These are phyloP conservation scores for Clathrospora elynae DNA, from an alignment of 2,329 filamentous ascomycete genomes.

Conservation along the genomic window DNA sequence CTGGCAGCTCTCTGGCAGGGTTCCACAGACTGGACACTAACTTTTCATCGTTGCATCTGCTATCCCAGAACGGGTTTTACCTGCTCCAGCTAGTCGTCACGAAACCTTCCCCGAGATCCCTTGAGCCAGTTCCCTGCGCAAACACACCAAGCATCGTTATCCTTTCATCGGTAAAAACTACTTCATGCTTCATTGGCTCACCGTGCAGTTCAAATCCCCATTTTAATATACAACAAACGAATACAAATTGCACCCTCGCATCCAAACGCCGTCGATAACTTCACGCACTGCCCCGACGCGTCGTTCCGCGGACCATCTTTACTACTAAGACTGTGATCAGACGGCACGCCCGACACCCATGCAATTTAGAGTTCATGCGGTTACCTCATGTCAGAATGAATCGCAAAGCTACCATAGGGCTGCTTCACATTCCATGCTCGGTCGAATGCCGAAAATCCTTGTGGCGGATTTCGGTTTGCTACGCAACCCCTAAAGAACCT, in stretches of 20 bases:
- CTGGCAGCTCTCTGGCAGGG: constrained; percentile 25
- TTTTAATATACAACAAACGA: too few species aligned
- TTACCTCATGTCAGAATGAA: background rate
- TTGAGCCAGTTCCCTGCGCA: constrained; percentile 5
- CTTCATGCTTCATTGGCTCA: too few species aligned
- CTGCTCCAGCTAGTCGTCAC: constrained; percentile 28
- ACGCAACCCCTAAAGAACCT: constrained; percentile 29
- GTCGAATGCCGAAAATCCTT: constrained; percentile 28
- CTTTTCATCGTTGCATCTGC: constrained; percentile 42
- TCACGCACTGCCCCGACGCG: background rate
- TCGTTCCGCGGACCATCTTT: background rate
- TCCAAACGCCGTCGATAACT: too few species aligned
- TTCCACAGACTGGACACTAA: constrained; percentile 36
- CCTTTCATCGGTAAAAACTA: background rate
- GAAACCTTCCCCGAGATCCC: constrained; percentile 1
- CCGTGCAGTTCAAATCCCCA: too few species aligned
- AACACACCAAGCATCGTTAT: background rate
- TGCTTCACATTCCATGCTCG: constrained; percentile 28
- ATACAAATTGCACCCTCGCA: too few species aligned
- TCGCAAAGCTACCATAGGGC: constrained; percentile 5
- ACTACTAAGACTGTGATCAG: background rate
- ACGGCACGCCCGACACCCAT: constrained; percentile 1
- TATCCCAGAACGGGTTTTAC: constrained; percentile 36
- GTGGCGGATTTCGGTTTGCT: constrained; percentile 30
- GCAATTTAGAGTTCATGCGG: constrained; percentile 1